Conservation (phyloP, 139 green algal species). For the Chlorella sp. region DNA sequence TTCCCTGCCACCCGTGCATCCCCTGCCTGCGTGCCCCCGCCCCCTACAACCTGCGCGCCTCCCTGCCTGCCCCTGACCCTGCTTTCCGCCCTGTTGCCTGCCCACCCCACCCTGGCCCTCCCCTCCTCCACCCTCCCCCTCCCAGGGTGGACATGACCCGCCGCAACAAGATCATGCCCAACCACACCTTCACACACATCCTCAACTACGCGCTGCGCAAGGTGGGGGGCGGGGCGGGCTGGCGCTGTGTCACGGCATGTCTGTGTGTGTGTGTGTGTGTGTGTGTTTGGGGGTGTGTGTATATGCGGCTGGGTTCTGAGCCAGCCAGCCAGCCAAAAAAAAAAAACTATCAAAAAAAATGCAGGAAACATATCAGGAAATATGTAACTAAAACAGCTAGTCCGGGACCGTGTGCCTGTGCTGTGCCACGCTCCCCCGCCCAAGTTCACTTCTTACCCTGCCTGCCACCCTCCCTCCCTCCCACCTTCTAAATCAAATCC, state of each 20-base stretch:
- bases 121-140: background rate
- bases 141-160: constrained; percentile 83
- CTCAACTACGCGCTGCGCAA: constrained; percentile 93
- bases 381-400: no score
- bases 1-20: no score
- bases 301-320: no score
- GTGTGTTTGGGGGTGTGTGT: background rate
- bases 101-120: background rate
- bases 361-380: no score
- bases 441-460: background rate
- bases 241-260: background rate
- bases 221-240: background rate
- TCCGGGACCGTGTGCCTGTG: no score
- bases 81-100: background rate
- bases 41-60: no score
- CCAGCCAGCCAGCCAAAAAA: no score
- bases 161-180: constrained; percentile 86
- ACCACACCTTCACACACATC: constrained; percentile 99
- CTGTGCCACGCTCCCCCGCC: no score
- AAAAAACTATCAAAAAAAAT: no score
- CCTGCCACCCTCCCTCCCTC: background rate
- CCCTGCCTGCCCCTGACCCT: background rate
- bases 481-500: background rate
- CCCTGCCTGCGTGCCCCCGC: no score
- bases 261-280: background rate